phyloP scores from a whole-genome alignment of 2,329 filamentous ascomycete genomes.

The Raffaelea albimanens region DNA sequence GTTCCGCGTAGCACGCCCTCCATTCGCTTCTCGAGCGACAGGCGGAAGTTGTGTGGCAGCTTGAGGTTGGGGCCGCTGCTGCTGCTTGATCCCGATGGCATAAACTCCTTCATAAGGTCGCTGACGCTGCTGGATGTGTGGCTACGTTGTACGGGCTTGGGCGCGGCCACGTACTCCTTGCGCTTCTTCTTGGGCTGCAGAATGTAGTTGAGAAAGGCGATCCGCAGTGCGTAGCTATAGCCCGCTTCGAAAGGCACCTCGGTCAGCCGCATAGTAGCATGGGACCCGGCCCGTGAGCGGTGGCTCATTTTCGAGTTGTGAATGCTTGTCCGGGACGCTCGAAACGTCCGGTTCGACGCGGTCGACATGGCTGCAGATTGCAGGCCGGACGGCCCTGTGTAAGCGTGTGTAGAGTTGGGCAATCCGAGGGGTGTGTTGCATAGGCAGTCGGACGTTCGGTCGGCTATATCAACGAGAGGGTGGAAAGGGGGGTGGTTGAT shows the following conservation, averaged over 20 bases:
- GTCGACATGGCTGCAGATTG: constrained; percentile 35
- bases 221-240: constrained; percentile 82
- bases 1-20: constrained; percentile 71
- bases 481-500: background rate
- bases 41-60: constrained; percentile 46
- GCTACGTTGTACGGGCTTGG: constrained; percentile 19
- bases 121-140: constrained; percentile 51
- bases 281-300: constrained; percentile 34
- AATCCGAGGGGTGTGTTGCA: background rate
- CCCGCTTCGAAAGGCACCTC: constrained; percentile 65
- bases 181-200: constrained; percentile 84
- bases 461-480: background rate
- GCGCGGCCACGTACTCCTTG: constrained; percentile 69
- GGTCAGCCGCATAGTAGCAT: constrained; percentile 27
- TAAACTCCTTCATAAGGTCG: constrained; percentile 83
- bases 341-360: constrained; percentile 37
- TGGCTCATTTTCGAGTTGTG: constrained; percentile 32
- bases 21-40: constrained; percentile 58
- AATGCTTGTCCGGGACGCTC: constrained; percentile 34
- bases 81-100: constrained; percentile 25
- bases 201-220: constrained; percentile 86
- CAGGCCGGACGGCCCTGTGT: constrained; percentile 6
- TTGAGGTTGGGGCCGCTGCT: constrained; percentile 45
- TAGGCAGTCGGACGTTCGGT: background rate
- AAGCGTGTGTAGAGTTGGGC: background rate